A percentile compares a stretch with the other conserved stretches of the same genome.
These are phyloP conservation scores for Fagopyrum homotropicum DNA, from an alignment of 148 eudicot species.

Conservation along the genomic window DNA sequence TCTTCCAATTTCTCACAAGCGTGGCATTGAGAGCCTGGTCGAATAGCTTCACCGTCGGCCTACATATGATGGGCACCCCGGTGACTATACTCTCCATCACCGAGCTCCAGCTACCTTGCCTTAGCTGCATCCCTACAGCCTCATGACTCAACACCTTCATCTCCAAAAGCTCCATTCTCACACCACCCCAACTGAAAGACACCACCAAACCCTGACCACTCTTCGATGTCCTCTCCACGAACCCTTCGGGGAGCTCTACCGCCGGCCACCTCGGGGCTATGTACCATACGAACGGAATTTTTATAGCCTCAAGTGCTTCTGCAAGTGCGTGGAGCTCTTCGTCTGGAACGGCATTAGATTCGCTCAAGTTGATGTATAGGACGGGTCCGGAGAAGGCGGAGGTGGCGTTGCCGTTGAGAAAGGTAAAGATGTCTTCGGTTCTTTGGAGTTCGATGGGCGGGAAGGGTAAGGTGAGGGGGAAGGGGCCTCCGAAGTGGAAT, in stretches of 20 bases:
- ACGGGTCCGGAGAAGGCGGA: neutral
- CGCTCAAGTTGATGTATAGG: neutral
- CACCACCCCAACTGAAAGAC: neutral
- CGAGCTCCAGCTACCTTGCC: neutral
- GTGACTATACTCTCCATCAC: neutral
- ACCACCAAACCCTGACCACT: neutral
- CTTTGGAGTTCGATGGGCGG: neutral
- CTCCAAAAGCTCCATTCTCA: neutral
- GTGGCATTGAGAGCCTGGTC: neutral
- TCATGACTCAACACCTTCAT: neutral
- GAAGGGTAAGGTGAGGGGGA: neutral
- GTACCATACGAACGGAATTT: neutral
- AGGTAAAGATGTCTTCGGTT: neutral
- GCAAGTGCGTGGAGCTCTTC: neutral
- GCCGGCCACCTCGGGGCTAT: neutral
- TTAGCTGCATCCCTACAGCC: neutral
- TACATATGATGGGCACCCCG: neutral
- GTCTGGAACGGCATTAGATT: too few species aligned
- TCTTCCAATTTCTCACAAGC: neutral
- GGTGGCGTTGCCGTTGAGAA: neutral
- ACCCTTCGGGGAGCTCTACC: neutral
- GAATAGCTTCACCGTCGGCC: neutral
- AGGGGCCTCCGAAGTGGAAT: neutral
- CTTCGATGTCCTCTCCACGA: neutral
- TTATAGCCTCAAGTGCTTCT: neutral